Conservation (phyloP, 495 filamentous ascomycete species). For the Daldinia bambusicola region DNA sequence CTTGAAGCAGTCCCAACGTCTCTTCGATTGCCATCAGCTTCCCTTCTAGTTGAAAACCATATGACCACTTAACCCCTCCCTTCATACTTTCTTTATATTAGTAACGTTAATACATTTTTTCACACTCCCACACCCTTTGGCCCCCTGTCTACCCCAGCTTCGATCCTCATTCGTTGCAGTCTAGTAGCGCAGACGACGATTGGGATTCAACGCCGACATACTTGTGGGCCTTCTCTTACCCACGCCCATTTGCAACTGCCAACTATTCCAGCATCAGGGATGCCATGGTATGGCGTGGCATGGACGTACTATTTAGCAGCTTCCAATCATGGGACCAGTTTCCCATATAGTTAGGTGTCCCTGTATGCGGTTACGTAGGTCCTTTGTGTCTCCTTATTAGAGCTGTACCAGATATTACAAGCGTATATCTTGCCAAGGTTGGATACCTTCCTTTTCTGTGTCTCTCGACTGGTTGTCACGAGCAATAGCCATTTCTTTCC, state of each 20-base stretch:
- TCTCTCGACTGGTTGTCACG: background rate
- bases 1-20: slow-evolving; percentile 24
- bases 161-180: slow-evolving; percentile 34
- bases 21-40: slow-evolving; percentile 23
- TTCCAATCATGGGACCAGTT: slow-evolving; percentile 41
- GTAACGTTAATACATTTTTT: slow-evolving; percentile 19
- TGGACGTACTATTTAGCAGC: slow-evolving; percentile 27
- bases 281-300: slow-evolving; percentile 41
- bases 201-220: slow-evolving; percentile 37
- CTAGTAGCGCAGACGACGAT: slow-evolving; percentile 30
- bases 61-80: slow-evolving; percentile 33
- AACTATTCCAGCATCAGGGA: slow-evolving; percentile 38
- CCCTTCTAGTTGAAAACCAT: slow-evolving; percentile 22
- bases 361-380: slow-evolving; percentile 37
- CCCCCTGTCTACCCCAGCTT: slow-evolving; percentile 28
- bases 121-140: slow-evolving; percentile 27
- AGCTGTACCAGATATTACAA: slow-evolving; percentile 20
- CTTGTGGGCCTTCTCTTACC: slow-evolving; percentile 39
- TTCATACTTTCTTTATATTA: slow-evolving; percentile 14
- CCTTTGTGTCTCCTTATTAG: slow-evolving; percentile 32
- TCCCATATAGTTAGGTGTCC: slow-evolving; percentile 28
- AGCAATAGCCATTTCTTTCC: slow-evolving; percentile 5
- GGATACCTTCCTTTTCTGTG: slow-evolving; percentile 20
- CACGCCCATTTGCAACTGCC: slow-evolving; percentile 24
- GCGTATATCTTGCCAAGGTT: slow-evolving; percentile 17